Evolutionary conservation across 2,329 filamentous ascomycete species (phyloP).

Genomic region (Colletotrichum falcatum): DNA sequence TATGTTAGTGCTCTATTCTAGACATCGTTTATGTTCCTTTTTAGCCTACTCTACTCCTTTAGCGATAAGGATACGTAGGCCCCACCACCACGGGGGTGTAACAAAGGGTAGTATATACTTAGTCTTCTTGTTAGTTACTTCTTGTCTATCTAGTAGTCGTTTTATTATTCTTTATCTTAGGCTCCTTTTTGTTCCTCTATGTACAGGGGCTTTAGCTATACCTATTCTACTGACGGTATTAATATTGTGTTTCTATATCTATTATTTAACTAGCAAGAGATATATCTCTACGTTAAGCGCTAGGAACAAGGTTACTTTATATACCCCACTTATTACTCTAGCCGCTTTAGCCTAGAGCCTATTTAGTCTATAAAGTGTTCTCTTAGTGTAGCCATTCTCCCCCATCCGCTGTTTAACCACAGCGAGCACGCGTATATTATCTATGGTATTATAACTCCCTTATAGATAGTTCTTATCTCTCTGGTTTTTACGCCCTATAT

Average conservation of each 20-base stretch:
- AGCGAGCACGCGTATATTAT: conserved; percentile 48
- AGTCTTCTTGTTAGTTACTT: too few relatives aligned
- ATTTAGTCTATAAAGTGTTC: neutral
- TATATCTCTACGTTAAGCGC: conserved; percentile 2
- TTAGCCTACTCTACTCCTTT: too few relatives aligned
- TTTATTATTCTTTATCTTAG: neutral
- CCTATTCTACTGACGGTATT: too few relatives aligned
- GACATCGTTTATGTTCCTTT: neutral
- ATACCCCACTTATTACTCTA: neutral
- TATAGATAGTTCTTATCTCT: conserved; percentile 46
- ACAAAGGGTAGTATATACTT: neutral
- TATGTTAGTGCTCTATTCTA: neutral
- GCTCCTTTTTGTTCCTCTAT: too few relatives aligned
- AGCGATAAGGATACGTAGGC: neutral
- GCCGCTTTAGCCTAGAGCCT: neutral
- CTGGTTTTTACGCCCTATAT: conserved; percentile 44
- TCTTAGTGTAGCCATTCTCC: too few relatives aligned
- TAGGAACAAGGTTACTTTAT: neutral
- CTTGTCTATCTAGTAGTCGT: neutral
- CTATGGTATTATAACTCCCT: conserved; percentile 44
- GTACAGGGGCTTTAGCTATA: too few relatives aligned
- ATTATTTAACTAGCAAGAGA: neutral
- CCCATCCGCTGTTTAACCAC: too few relatives aligned
- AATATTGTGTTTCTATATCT: too few relatives aligned
- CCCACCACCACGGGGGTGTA: neutral